Base-by-base conservation (phyloP, 2,329 filamentous ascomycete species). In the Hymenoscyphus occultus region DNA sequence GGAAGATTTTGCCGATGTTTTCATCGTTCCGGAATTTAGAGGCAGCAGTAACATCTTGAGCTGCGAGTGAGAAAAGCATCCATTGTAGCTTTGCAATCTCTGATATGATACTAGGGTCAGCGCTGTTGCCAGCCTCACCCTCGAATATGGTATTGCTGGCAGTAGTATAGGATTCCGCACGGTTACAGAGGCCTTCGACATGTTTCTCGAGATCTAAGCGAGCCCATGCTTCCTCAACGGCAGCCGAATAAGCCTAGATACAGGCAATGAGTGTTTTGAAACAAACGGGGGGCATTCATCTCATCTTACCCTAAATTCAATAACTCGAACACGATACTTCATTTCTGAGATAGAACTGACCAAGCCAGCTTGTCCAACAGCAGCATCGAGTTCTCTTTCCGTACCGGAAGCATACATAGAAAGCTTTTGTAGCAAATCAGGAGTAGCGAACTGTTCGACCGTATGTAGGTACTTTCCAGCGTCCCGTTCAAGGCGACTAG, bases 321-420 rank as follows among this genome's bases (percentile, higher is more conserved):
- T 84, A 80, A 62, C 83, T 81, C 60, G 78, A 75, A 76, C 78
- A 45, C 82, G 81, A 72, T 85, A 90, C 60, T 84, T 80, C 1
- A 84, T 79, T 67, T 88, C 85, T 10, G 83, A 81, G 57, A 88
- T 74, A 4, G 83, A 81, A 58, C 81, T 80, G 16, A 82, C 76
- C 73, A 89, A 88, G 59, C 80, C 83, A 7, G 86, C 86, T 32
- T 80, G 78, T 4, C 83, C 81, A 31, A 90, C 77, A 2, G 79
- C 76, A 22, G 83, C 80, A 71, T 88, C 84, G 56, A 82, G 77
- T 54, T 80, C 76, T 65, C 79, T 76, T 67, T 78, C 74, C 61
- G 78, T 76, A 12, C 32, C 35, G 3, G 14, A 16, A 35, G 56
- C 42, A 19, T 54, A 58, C 19, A 54, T 32, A 6, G 42, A 35